A percentile compares a stretch with the other conserved stretches of the same genome.
These are phyloP conservation scores for Fusarium falciforme DNA, from an alignment of 2,329 filamentous ascomycete species.

Conservation along the genomic window DNA sequence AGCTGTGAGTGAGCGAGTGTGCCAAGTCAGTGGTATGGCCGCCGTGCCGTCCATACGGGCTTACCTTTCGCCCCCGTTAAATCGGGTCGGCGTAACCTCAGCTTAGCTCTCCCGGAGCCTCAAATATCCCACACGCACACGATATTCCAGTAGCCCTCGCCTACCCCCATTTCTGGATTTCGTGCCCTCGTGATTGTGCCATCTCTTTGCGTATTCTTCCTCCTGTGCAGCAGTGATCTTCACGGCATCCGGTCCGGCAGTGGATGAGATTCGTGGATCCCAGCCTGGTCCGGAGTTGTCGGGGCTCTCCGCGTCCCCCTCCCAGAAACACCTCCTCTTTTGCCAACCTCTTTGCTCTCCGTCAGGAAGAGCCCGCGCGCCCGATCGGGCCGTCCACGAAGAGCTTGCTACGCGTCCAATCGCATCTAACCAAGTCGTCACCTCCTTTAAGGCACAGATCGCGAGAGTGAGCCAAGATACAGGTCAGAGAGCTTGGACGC, in stretches of 20 bases:
- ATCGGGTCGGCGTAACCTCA: conserved; percentile 4
- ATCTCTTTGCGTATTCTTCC: neutral
- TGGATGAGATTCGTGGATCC: conserved; percentile 22
- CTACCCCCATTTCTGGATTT: neutral
- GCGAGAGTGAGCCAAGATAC: neutral
- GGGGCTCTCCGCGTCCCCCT: conserved; percentile 27
- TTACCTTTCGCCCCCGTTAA: neutral
- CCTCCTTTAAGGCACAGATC: neutral
- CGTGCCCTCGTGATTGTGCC: neutral
- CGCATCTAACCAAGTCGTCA: neutral
- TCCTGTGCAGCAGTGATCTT: conserved; percentile 11
- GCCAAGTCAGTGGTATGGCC: conserved; percentile 13
- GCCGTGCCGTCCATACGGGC: neutral
- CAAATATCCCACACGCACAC: conserved; percentile 4
- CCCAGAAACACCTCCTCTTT: conserved; percentile 5
- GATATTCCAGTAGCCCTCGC: neutral
- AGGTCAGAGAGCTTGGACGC: neutral
- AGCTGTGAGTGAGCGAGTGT: neutral
- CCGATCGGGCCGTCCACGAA: conserved; percentile 1
- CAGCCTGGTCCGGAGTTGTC: conserved; percentile 31
- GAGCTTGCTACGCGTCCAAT: neutral
- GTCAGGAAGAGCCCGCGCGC: neutral
- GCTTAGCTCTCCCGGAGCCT: conserved; percentile 13
- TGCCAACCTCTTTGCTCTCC: neutral
- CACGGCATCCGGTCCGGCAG: conserved; percentile 29